Percentiles rank a stretch among this genome's conserved stretches.
Conservation (phyloP, 768 basidiomycete species). For the Naganishia vaughanmartiniae region DNA sequence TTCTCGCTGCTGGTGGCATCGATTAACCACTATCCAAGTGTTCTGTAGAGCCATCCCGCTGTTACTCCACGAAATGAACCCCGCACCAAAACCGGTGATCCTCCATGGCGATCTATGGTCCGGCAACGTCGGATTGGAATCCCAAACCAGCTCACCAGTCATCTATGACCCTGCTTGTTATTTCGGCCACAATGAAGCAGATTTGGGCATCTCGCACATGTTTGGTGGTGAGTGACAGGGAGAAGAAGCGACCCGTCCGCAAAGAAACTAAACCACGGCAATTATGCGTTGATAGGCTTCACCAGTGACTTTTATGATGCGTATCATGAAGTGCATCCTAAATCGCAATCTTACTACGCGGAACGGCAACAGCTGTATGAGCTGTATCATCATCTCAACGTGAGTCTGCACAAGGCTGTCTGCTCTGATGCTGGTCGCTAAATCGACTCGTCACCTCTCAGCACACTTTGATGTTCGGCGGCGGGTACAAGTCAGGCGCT, state of each 20-base stretch:
- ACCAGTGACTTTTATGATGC: constrained; percentile 44
- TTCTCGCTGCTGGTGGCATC: background rate
- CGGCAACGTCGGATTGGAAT: constrained; percentile 47
- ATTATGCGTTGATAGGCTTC: constrained; percentile 39
- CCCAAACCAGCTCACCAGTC: constrained; percentile 34
- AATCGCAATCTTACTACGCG: constrained; percentile 39
- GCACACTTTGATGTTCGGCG: constrained; percentile 49
- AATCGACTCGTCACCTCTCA: constrained; percentile 6
- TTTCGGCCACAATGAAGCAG: constrained; percentile 45
- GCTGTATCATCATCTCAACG: constrained; percentile 49
- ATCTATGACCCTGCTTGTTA: constrained; percentile 48
- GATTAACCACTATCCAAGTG: too few species aligned
- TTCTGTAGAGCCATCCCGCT: constrained; percentile 40
- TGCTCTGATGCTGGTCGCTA: background rate
- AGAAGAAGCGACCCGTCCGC: background rate
- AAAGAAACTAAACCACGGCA: background rate
- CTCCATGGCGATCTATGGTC: constrained; percentile 52
- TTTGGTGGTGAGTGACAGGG: constrained; percentile 44
- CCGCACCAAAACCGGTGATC: constrained; percentile 43
- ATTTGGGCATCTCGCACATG: constrained; percentile 51
- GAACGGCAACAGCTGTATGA: constrained; percentile 45
- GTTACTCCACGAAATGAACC: constrained; percentile 35
- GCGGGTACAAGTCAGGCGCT: constrained; percentile 39
- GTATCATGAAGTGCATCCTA: constrained; percentile 46
- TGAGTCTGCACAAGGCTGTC: constrained; percentile 27